Evolutionary conservation across 2,329 filamentous ascomycete genomes (phyloP).

Genomic region (Fusarium armeniacum): DNA sequence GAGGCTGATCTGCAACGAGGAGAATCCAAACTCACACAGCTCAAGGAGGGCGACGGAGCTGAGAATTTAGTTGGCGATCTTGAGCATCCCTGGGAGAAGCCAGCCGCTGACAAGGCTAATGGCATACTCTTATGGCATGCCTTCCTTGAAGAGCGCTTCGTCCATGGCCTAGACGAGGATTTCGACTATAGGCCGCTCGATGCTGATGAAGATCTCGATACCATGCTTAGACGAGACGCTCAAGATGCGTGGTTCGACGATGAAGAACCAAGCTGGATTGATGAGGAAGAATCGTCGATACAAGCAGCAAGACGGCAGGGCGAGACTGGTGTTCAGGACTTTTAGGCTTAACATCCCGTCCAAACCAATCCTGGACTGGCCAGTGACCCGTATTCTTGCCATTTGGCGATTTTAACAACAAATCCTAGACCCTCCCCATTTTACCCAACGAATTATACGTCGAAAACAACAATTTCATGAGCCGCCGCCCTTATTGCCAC

Average conservation of each 20-base stretch:
- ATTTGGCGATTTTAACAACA: neutral
- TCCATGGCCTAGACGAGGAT: slow-evolving; percentile 80
- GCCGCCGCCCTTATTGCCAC: slow-evolving; percentile 10
- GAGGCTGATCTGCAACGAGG: slow-evolving; percentile 83
- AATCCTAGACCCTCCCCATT: slow-evolving; percentile 20
- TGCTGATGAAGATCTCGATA: slow-evolving; percentile 78
- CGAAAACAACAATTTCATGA: slow-evolving; percentile 15
- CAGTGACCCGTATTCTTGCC: neutral
- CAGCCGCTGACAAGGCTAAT: slow-evolving; percentile 67
- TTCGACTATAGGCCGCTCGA: slow-evolving; percentile 84
- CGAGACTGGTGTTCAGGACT: slow-evolving; percentile 81
- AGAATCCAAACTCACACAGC: slow-evolving; percentile 78
- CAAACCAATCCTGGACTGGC: neutral
- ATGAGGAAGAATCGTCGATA: slow-evolving; percentile 53
- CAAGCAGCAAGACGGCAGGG: slow-evolving; percentile 57
- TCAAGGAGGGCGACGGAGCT: slow-evolving; percentile 43
- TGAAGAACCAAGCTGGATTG: slow-evolving; percentile 78
- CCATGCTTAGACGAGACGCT: slow-evolving; percentile 68
- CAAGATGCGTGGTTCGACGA: slow-evolving; percentile 86
- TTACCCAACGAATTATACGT: slow-evolving; percentile 34
- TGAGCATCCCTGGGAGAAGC: slow-evolving; percentile 57
- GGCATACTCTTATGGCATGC: slow-evolving; percentile 77
- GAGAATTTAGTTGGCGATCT: slow-evolving; percentile 44
- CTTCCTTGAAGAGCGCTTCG: slow-evolving; percentile 80
- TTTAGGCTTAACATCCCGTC: slow-evolving; percentile 58